phyloP scores from a whole-genome alignment of 495 filamentous ascomycete genomes.

The Tuber magnatum region DNA sequence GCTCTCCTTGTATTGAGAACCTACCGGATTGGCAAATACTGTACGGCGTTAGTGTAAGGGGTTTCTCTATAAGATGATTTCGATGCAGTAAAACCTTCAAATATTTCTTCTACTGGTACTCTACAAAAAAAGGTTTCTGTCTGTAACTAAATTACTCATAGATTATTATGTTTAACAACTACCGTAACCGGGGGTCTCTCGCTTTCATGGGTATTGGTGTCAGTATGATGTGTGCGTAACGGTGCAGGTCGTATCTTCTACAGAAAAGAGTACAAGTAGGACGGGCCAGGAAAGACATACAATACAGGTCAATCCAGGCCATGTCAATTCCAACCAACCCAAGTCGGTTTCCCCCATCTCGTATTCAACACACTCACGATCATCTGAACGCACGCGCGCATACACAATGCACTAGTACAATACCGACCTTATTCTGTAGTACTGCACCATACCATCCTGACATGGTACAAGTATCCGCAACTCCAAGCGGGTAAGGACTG shows the following conservation, averaged over 20 bases:
- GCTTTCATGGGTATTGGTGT: background rate
- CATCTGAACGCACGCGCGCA: background rate
- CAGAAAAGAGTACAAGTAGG: background rate
- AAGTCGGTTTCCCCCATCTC: background rate
- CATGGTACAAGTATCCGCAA: background rate
- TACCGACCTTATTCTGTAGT: background rate
- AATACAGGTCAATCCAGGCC: background rate
- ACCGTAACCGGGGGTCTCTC: background rate
- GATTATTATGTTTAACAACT: background rate
- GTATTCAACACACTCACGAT: background rate
- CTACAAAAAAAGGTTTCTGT: background rate
- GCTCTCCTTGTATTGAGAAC: background rate
- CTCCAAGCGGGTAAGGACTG: background rate
- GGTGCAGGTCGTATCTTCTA: background rate
- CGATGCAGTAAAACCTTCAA: background rate
- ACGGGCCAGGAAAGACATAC: background rate
- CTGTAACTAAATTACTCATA: background rate
- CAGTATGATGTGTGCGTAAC: background rate
- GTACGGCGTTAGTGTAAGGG: background rate
- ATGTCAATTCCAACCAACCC: background rate
- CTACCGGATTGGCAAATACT: background rate
- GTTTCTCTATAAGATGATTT: background rate
- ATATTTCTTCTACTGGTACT: background rate
- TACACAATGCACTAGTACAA: background rate
- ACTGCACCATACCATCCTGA: background rate